Evolutionary conservation across 1,284 basidiomycete species (phyloP), one percentile per base, ranked within the genome.

Genomic region (Trichosporon sp.): DNA sequence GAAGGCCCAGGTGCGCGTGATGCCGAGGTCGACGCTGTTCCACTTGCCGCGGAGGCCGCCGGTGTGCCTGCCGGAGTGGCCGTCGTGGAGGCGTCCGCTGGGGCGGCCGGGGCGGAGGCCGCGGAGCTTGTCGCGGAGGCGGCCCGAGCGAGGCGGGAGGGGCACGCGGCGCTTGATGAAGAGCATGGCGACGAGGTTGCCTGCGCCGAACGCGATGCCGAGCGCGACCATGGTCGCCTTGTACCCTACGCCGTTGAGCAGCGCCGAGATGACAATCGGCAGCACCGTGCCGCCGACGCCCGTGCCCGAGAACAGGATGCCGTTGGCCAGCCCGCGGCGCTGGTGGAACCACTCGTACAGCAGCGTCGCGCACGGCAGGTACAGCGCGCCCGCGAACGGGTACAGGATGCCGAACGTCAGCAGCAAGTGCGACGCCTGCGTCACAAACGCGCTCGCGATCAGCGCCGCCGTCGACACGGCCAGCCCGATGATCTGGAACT

Each of bases 271-370:
- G 23, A 84, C 58, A 62, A 81, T 77, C 0, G 81, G 82, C 67
- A 81, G 81, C 56, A 80, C 72, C 3, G 78, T 76, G 27, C 82
- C 83, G 18, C 81, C 80, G 2, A 77, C 67, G 2, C 82, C 82
- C 2, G 80, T 81, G 13, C 82, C 81, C 3, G 77, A 73, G 69
- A 78, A 83, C 75, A 83, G 76, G 67, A 82, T 79, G 0, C 80
- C 82, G 2, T 74, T 70, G 0, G 82, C 83, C 0, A 83, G 69
- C 2, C 83, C 83, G 60, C 81, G 75, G n/a, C 72, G 68, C 11
- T 68, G 70, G 42, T 75, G 71, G 72, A 81, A 84, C 82, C 81
- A 83, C 58, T 81, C 78, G 72, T 81, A 82, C 15, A 83, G 65
- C 25, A 82, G 68, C 6, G 78, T 80, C 0, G 80, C 80, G 60